Evolutionary conservation across 2,329 filamentous ascomycete species (phyloP).

Genomic region (Aspergillus latus): DNA sequence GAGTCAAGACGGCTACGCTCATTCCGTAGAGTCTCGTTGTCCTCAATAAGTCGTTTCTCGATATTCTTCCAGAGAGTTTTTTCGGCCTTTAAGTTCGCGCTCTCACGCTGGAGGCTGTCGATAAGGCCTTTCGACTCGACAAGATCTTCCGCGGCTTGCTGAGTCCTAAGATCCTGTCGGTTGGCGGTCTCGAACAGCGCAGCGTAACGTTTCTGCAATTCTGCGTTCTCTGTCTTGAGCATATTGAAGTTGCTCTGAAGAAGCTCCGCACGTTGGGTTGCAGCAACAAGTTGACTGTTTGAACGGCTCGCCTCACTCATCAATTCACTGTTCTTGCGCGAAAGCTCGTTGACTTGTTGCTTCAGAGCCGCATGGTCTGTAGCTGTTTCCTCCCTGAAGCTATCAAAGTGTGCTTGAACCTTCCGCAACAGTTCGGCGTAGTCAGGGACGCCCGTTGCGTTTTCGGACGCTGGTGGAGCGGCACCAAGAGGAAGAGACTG

Average conservation of each 20-base stretch:
- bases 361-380: slow-evolving; percentile 80
- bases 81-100: slow-evolving; percentile 88
- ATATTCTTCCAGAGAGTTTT: slow-evolving; percentile 94
- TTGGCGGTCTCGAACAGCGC: slow-evolving; percentile 76
- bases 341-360: slow-evolving; percentile 77
- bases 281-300: slow-evolving; percentile 76
- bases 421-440: slow-evolving; percentile 80
- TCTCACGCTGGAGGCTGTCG: slow-evolving; percentile 87
- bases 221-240: slow-evolving; percentile 78
- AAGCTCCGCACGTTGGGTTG: slow-evolving; percentile 83
- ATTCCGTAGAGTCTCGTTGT: slow-evolving; percentile 80
- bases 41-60: slow-evolving; percentile 80
- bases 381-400: slow-evolving; percentile 80
- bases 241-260: slow-evolving; percentile 83
- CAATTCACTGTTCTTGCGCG: slow-evolving; percentile 76
- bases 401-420: slow-evolving; percentile 84
- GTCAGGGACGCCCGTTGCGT: slow-evolving; percentile 60
- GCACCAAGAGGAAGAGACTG: slow-evolving; percentile 64
- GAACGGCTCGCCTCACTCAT: slow-evolving; percentile 79
- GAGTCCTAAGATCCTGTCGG: slow-evolving; percentile 84
- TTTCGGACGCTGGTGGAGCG: slow-evolving; percentile 47
- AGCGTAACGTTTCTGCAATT: slow-evolving; percentile 80
- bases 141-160: slow-evolving; percentile 90
- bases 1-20: slow-evolving; percentile 83
- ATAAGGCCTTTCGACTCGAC: slow-evolving; percentile 78